Conservation (phyloP, 1,139 yeast genomes). For the Candida dubliniensis region DNA sequence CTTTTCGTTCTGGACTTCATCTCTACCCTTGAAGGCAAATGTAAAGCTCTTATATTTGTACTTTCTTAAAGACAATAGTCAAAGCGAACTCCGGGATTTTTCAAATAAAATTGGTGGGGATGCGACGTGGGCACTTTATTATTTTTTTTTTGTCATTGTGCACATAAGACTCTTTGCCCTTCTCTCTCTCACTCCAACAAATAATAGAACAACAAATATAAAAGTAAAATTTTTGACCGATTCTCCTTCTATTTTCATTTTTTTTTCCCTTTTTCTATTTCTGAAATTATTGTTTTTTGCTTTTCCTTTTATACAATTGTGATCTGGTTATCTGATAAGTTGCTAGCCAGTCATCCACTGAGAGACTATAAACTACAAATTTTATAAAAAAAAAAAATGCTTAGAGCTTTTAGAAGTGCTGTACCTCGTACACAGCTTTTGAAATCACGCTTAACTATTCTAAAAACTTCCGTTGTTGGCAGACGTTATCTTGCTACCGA, state of each 20-base stretch:
- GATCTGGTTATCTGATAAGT: neutral
- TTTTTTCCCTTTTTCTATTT: neutral
- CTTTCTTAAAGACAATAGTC: too few species aligned
- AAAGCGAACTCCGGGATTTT: too few species aligned
- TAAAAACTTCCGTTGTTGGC: constrained; percentile 4
- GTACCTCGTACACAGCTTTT: constrained; percentile 35
- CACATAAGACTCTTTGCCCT: neutral
- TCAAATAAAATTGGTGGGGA: neutral
- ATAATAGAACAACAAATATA: neutral
- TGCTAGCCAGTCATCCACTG: neutral
- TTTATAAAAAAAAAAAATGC: constrained; percentile 28
- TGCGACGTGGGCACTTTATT: neutral
- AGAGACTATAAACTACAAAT: neutral
- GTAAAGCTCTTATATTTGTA: too few species aligned
- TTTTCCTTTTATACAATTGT: neutral
- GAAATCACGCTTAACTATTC: constrained; percentile 17
- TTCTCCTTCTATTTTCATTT: neutral
- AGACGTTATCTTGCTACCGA: constrained; percentile 16
- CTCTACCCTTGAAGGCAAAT: too few species aligned
- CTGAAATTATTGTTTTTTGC: neutral
- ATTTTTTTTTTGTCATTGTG: neutral
- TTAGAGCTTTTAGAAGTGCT: constrained; percentile 46
- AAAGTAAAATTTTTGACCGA: neutral
- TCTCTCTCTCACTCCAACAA: neutral
- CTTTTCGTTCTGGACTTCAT: too few species aligned